Base-by-base conservation (phyloP, 192 early-diverging fungal species). In the Linnemannia elongata region DNA sequence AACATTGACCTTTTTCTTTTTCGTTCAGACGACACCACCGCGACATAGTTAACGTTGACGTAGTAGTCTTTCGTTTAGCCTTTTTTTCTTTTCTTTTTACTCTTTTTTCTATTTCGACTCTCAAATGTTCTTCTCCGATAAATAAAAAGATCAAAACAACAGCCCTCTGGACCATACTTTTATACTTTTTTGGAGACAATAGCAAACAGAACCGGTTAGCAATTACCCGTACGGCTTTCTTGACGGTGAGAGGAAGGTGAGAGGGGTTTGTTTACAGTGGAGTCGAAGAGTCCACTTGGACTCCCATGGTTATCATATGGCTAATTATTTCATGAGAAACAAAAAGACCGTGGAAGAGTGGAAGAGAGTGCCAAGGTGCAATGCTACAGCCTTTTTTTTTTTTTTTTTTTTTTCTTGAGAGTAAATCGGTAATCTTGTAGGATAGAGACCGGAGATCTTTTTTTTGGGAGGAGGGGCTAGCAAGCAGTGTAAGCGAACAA, bases 141-240 rank as follows among this genome's bases (percentile, higher is more conserved):
- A 66, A 66, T 66, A 66, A 66, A 66, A 66, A 66, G 60, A 66
- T 12, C 10, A 15, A 66, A 33, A 66, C 60, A 66, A 66, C 60
- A 66, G 60, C 60, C 60, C 12, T 66, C 35, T 66, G 12, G 33
- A 57, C 6, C 0, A 24, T 60, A 35, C 0, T 24, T 66, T 27
- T 33, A 2, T 57, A 12, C 60, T 66, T 27, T 63, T 27, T 57
- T 57, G 55, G 55, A 57, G n/a, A 57, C 3, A 57, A 66, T 5
- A 17, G 4, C 30, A 12, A 24, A 66, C 17, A 52, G 3, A 52
- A 3, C 27, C 15, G 30, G 12, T 15, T 27, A 33, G 12, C 3
- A 66, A 66, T 33, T 33, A 66, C 12, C 60, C 60, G 30, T 30
- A 20, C 15, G 60, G 30, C n/a, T 15, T 9, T 60, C 47, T 18